Conservation (phyloP, 495 filamentous ascomycete genomes). For the Xylaria sp. region DNA sequence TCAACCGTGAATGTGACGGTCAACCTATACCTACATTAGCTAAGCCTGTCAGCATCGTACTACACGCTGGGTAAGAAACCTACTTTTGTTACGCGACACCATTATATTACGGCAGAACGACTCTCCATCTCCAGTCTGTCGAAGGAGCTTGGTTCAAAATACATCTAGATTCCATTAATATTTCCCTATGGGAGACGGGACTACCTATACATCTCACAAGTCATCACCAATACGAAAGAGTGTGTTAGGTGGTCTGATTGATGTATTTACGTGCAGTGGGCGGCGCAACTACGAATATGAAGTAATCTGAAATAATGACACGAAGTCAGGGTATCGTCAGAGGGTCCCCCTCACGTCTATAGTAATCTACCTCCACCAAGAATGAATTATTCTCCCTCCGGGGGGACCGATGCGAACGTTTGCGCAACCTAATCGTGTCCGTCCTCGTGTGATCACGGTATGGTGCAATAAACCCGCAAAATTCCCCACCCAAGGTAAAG, state of each 20-base stretch:
- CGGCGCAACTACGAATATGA: conserved; percentile 24
- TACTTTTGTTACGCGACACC: not conserved
- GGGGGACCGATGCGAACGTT: conserved; percentile 22
- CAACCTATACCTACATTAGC: not conserved
- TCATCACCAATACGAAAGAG: not conserved
- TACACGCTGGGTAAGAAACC: not conserved
- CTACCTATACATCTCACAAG: conserved; percentile 1
- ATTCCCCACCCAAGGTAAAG: conserved; percentile 16
- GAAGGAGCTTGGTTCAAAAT: not conserved
- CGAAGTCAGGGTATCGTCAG: conserved; percentile 4
- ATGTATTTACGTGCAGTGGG: conserved; percentile 27
- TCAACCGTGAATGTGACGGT: not conserved
- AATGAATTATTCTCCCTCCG: conserved; percentile 26
- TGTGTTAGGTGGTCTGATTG: conserved; percentile 22
- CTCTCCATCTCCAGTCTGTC: not conserved
- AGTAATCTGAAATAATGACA: conserved; percentile 14
- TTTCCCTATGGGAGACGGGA: not conserved
- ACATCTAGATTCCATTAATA: not conserved
- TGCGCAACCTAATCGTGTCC: not conserved
- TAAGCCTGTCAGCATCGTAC: not conserved
- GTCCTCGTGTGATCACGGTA: conserved; percentile 15
- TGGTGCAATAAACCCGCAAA: conserved; percentile 7
- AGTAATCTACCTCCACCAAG: conserved; percentile 22
- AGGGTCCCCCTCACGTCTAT: conserved; percentile 12
- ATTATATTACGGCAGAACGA: not conserved